These are phyloP conservation scores for Leishmania lainsoni DNA, from an alignment of 208 protist species.

Conservation along the genomic window DNA sequence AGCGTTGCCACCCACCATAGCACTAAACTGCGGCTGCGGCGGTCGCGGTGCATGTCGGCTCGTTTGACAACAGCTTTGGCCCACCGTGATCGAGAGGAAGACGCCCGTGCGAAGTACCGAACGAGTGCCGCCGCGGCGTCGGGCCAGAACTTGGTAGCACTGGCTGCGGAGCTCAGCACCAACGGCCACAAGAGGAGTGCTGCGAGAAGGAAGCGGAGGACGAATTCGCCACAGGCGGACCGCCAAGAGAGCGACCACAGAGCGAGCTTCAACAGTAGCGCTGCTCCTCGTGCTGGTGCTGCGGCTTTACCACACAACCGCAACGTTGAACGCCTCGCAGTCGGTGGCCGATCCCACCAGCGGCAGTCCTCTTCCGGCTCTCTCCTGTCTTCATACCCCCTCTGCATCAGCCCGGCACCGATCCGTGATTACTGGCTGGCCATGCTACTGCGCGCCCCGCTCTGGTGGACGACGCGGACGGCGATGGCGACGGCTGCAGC, in stretches of 20 bases:
- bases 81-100: not conserved
- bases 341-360: not conserved
- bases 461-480: slow-evolving; percentile 20
- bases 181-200: too few species aligned
- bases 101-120: not conserved
- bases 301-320: not conserved
- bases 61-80: not conserved
- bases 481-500: slow-evolving; percentile 1
- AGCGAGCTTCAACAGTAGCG: not conserved
- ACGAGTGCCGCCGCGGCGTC: not conserved
- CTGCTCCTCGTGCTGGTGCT: too few species aligned
- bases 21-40: not conserved
- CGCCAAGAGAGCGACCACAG: not conserved
- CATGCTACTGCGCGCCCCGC: slow-evolving; percentile 22
- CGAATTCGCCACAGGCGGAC: not conserved
- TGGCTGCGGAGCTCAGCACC: not conserved
- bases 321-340: not conserved
- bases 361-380: slow-evolving; percentile 1
- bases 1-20: not conserved
- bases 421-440: slow-evolving; percentile 35
- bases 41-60: not conserved
- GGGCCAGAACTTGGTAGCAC: not conserved
- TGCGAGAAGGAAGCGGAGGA: not conserved
- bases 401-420: slow-evolving; percentile 11
- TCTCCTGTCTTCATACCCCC: slow-evolving; percentile 30